Evolutionary conservation across 2,329 filamentous ascomycete genomes (phyloP), one percentile per base, ranked within the genome.

Genomic region (Microdochium paspali): DNA sequence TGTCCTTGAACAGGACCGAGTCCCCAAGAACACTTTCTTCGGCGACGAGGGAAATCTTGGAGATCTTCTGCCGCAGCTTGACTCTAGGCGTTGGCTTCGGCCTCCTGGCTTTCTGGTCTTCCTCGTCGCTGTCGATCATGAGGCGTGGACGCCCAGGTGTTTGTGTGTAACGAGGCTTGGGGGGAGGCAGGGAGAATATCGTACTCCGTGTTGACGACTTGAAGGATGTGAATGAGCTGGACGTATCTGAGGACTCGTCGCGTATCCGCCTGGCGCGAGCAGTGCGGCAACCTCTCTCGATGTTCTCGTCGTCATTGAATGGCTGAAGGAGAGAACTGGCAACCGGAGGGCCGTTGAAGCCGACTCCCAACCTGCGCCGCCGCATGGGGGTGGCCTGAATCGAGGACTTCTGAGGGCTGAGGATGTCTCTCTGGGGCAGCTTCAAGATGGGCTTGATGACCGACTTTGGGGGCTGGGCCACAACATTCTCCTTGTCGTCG

Each of bases 401-500:
- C 23, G 42, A 15, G 42, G 42, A 6, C 12, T 24, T 44, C n/a
- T 24, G 23, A 12, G 42, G 4, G 23, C 23, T 18, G 42, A 44
- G 42, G 42, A 23, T 23, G 20, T 24, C 42, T 13, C 42, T 24
- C 23, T 26, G 23, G 7, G 42, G 24, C 18, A 25, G 21, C 42
- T 44, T 44, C 23, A 44, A 18, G 23, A 44, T 26, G 42, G 42
- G 24, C 42, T 44, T 44, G 42, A 26, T 24, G 23, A 24, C n/a
- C 23, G 42, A 24, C 23, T 24, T 26, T 4, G 42, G 23, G 7
- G 42, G 24, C 9, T 24, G 42, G n/a, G 42, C 7, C 10, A 25
- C 7, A 24, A 25, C 26, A 24, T 49, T 44, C 28, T 48, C 46
- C 18, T 51, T 53, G 25, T 50, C 47, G 10, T 30, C 44, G 23